phyloP scores from a whole-genome alignment of 352 stramenopile genomes.

The Pythium vanterpoolii region DNA sequence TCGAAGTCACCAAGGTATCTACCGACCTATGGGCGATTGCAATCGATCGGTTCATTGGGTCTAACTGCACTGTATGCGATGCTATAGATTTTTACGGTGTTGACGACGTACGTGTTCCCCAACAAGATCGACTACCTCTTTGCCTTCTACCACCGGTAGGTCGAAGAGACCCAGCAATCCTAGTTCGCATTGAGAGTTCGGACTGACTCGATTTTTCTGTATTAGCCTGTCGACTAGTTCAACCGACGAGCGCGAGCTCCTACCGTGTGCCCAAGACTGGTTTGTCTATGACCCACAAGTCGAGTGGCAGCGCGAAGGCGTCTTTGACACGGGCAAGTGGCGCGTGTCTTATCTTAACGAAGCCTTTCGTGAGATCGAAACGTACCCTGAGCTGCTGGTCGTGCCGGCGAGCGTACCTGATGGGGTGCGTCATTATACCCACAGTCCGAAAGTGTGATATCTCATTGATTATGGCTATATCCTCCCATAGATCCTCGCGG shows the following conservation, averaged over 20 bases:
- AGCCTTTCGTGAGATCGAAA: slow-evolving; percentile 83
- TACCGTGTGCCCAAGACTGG: slow-evolving; percentile 64
- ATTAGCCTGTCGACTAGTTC: slow-evolving; percentile 44
- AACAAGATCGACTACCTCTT: slow-evolving; percentile 84
- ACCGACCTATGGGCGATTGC: not conserved
- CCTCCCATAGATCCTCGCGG: slow-evolving; percentile 73
- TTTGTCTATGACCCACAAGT: slow-evolving; percentile 53
- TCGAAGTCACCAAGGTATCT: slow-evolving; percentile 61
- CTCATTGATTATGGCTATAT: not conserved
- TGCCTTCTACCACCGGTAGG: slow-evolving; percentile 74
- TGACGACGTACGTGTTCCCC: slow-evolving; percentile 81
- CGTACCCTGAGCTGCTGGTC: slow-evolving; percentile 93
- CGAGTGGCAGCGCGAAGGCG: slow-evolving; percentile 76
- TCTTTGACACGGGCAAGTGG: slow-evolving; percentile 68
- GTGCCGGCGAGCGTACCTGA: slow-evolving; percentile 90
- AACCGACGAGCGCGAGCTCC: slow-evolving; percentile 42
- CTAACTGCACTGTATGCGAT: not conserved
- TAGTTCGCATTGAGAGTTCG: no score
- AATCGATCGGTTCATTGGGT: not conserved
- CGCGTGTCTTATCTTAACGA: slow-evolving; percentile 59
- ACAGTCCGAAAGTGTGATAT: not conserved
- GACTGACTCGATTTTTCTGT: not conserved
- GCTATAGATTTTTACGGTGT: slow-evolving; percentile 67
- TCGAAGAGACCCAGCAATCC: no score
- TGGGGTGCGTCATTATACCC: slow-evolving; percentile 35